These are phyloP conservation scores for Fagopyrum homotropicum DNA, from an alignment of 148 eudicot species.

Conservation along the genomic window DNA sequence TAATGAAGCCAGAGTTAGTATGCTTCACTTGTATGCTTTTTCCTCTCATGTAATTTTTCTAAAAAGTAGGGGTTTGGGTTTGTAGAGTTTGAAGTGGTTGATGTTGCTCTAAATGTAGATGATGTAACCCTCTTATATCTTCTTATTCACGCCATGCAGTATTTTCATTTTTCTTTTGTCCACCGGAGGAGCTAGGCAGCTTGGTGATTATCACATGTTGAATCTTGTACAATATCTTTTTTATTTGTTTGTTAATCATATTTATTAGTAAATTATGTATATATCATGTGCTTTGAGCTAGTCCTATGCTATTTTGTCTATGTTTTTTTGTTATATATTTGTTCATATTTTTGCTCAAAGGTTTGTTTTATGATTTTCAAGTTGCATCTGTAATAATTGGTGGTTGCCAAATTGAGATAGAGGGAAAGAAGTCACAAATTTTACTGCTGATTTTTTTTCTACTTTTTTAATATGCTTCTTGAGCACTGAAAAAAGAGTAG, in stretches of 20 bases:
- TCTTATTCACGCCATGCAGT: background rate
- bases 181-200: background rate
- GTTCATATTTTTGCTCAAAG: background rate
- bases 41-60: background rate
- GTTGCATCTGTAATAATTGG: constrained; percentile 48
- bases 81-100: constrained; percentile 56
- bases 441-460: background rate
- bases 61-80: constrained; percentile 65
- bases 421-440: constrained; percentile 62
- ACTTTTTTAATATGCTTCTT: background rate
- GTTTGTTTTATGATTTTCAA: constrained; percentile 30
- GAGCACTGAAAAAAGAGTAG: background rate
- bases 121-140: constrained; percentile 46
- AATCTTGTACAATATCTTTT: background rate
- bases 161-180: background rate
- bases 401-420: constrained; percentile 57
- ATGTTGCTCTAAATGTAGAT: constrained; percentile 38
- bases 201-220: background rate
- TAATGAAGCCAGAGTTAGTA: constrained; percentile 10
- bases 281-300: background rate
- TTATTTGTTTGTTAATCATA: background rate
- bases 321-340: background rate
- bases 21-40: background rate
- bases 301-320: background rate
- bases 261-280: background rate